Conservation (phyloP, 305 asterid species). For the Solanum hybrid region DNA sequence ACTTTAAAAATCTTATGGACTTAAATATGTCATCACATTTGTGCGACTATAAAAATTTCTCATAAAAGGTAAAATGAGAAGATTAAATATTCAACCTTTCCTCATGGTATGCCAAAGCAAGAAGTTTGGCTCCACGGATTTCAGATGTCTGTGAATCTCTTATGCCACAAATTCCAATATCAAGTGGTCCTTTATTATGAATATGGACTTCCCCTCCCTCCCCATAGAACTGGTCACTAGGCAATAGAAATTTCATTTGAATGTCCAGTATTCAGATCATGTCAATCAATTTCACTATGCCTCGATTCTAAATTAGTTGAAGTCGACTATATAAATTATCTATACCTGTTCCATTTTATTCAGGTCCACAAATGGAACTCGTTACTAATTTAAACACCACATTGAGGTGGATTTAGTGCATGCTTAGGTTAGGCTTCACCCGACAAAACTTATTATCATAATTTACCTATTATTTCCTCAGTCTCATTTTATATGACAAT, state of each 20-base stretch:
- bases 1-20: neutral
- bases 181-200: neutral
- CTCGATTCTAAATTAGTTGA: neutral
- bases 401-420: neutral
- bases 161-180: neutral
- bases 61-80: neutral
- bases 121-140: no score
- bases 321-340: neutral
- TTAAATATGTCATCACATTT: neutral
- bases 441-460: neutral
- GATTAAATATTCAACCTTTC: neutral
- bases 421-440: neutral
- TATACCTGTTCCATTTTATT: neutral
- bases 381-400: neutral
- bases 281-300: neutral
- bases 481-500: neutral
- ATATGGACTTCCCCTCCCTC: neutral
- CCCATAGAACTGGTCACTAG: neutral
- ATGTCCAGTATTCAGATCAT: neutral
- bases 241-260: neutral
- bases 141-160: neutral
- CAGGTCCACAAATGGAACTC: neutral
- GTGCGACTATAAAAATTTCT: neutral
- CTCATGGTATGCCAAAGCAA: neutral
- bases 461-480: neutral